These are phyloP conservation scores for Alternaria arbusti DNA, from an alignment of 2,329 filamentous ascomycete species.

Conservation along the genomic window DNA sequence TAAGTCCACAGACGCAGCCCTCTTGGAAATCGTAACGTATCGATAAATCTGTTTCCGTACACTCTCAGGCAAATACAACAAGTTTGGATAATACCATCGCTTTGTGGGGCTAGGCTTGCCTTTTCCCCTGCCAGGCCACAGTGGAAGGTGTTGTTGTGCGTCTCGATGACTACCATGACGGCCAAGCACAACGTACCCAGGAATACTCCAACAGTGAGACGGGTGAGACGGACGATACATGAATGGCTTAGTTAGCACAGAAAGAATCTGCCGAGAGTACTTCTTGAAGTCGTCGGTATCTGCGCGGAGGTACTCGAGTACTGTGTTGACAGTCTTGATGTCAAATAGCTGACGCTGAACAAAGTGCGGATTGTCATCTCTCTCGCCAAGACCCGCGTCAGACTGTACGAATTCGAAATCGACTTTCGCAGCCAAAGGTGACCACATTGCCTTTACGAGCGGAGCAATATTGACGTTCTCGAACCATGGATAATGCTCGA, in stretches of 20 bases:
- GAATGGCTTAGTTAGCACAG: neutral
- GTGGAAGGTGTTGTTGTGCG: neutral
- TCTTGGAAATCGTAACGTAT: neutral
- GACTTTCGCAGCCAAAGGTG: neutral
- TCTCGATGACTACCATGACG: neutral
- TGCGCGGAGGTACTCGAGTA: neutral
- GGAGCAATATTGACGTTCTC: neutral
- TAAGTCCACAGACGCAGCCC: neutral
- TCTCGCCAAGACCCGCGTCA: neutral
- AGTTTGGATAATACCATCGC: neutral
- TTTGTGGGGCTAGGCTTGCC: neutral
- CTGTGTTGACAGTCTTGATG: neutral
- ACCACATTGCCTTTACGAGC: neutral
- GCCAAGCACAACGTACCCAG: neutral
- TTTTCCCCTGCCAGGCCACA: neutral
- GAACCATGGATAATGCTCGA: neutral
- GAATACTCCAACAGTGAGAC: too few species aligned
- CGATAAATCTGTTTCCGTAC: neutral
- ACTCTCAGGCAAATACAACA: neutral
- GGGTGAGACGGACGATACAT: too few species aligned
- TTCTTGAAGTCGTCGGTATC: neutral
- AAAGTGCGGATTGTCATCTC: neutral
- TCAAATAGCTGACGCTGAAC: neutral
- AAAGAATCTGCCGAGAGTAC: neutral
- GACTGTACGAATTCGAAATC: neutral